Conservation (phyloP, 2,329 filamentous ascomycete genomes). For the Trichoderma afroharzianum region DNA sequence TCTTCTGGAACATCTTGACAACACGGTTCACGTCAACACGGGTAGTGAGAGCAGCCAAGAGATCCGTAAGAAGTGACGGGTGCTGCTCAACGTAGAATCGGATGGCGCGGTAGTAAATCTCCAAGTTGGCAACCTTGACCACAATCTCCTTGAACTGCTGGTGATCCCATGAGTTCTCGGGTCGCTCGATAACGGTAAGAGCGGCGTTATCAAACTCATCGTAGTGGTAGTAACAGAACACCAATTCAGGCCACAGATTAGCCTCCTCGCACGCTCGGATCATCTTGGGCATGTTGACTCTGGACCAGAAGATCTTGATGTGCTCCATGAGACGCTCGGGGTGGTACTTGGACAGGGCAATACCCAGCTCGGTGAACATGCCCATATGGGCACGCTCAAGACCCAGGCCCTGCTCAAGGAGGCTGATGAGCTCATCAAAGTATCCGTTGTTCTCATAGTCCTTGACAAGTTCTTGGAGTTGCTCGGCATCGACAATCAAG, state of each 20-base stretch:
- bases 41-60: constrained; percentile 85
- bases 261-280: constrained; percentile 91
- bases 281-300: constrained; percentile 97
- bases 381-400: constrained; percentile 93
- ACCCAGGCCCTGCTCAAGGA: constrained; percentile 92
- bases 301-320: constrained; percentile 95
- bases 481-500: constrained; percentile 94
- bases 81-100: constrained; percentile 98
- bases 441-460: constrained; percentile 97
- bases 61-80: constrained; percentile 89
- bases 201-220: constrained; percentile 98
- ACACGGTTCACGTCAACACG: constrained; percentile 98
- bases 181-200: constrained; percentile 95
- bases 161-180: constrained; percentile 97
- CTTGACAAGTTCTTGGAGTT: constrained; percentile 86
- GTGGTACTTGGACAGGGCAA: constrained; percentile 90
- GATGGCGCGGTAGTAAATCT: constrained; percentile 97
- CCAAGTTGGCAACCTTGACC: constrained; percentile 95
- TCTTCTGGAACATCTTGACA: constrained; percentile 98
- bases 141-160: constrained; percentile 99
- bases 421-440: constrained; percentile 93
- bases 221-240: constrained; percentile 98
- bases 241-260: constrained; percentile 93
- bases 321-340: constrained; percentile 98
- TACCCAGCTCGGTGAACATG: constrained; percentile 91